A percentile compares a stretch with the other conserved stretches of the same genome.
Conservation (phyloP, 768 basidiomycete genomes). For the Cyathus striatus region DNA sequence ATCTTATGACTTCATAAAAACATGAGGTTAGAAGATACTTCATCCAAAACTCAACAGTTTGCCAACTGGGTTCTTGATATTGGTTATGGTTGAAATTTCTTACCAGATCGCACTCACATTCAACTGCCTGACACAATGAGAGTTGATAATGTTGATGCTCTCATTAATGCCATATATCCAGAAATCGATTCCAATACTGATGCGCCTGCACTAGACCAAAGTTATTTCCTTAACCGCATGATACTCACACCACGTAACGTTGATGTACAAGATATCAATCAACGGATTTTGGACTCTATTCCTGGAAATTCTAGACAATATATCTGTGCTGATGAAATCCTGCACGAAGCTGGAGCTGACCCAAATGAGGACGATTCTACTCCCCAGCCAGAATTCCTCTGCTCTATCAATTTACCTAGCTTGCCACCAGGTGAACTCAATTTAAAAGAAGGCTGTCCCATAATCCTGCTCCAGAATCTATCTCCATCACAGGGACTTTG, state of each 20-base stretch:
- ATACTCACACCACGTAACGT: conserved; percentile 29
- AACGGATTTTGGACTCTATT: conserved; percentile 14
- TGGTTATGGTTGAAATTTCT: conserved; percentile 22
- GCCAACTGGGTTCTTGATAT: conserved; percentile 31
- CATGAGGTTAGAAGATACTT: conserved; percentile 27
- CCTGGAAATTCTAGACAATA: conserved; percentile 12
- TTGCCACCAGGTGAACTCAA: conserved; percentile 27
- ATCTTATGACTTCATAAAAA: conserved; percentile 27
- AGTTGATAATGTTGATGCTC: conserved; percentile 9
- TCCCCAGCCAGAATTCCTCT: conserved; percentile 32
- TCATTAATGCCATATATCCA: conserved; percentile 22
- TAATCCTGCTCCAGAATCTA: conserved; percentile 27
- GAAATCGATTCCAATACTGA: conserved; percentile 17
- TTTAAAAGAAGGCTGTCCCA: conserved; percentile 21
- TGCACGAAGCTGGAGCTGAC: conserved; percentile 15
- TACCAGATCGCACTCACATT: conserved; percentile 13
- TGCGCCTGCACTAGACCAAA: conserved; percentile 7
- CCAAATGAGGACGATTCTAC: conserved; percentile 12
- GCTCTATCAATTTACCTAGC: conserved; percentile 20
- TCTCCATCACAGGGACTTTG: conserved; percentile 18
- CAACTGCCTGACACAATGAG: conserved; percentile 21
- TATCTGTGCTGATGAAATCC: conserved; percentile 19
- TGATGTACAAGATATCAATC: conserved; percentile 25
- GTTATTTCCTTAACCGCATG: conserved; percentile 21
- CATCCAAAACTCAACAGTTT: conserved; percentile 18